Evolutionary conservation across 208 protist species (phyloP).

Genomic region (Trichomonas gallinae): DNA sequence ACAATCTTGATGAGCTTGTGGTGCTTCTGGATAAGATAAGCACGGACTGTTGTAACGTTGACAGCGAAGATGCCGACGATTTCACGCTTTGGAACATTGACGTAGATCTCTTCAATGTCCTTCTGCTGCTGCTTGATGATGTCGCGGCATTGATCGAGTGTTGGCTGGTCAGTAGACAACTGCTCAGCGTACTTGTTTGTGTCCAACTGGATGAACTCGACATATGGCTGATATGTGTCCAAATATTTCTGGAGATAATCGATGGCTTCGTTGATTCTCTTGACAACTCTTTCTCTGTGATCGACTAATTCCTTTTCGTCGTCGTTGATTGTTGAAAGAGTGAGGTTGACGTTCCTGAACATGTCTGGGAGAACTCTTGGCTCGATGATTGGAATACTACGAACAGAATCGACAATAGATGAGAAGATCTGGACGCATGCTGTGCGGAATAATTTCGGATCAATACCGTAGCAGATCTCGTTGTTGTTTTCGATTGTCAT

Average conservation of each 20-base stretch:
- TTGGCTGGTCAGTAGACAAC: neutral
- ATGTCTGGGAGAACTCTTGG: neutral
- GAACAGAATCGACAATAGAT: conserved; percentile 20
- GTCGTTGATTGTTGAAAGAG: conserved; percentile 10
- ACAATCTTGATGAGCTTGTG: neutral
- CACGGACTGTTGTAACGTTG: neutral
- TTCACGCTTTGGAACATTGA: neutral
- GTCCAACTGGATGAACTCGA: neutral
- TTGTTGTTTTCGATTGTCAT: conserved; percentile 12
- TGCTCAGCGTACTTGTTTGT: neutral
- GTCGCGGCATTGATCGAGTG: neutral
- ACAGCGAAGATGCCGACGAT: neutral
- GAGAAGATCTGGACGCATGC: neutral
- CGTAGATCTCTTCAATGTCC: neutral
- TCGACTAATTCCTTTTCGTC: neutral
- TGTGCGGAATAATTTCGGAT: neutral
- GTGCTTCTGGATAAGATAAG: neutral
- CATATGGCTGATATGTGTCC: neutral
- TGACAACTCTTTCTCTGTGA: neutral
- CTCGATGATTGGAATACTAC: conserved; percentile 16
- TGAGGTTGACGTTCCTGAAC: neutral
- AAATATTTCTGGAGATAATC: neutral
- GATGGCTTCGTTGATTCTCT: neutral
- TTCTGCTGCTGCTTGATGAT: neutral
- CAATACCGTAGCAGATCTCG: conserved; percentile 15